phyloP scores from a whole-genome alignment of 768 basidiomycete genomes.

The Serpula lacrymans region DNA sequence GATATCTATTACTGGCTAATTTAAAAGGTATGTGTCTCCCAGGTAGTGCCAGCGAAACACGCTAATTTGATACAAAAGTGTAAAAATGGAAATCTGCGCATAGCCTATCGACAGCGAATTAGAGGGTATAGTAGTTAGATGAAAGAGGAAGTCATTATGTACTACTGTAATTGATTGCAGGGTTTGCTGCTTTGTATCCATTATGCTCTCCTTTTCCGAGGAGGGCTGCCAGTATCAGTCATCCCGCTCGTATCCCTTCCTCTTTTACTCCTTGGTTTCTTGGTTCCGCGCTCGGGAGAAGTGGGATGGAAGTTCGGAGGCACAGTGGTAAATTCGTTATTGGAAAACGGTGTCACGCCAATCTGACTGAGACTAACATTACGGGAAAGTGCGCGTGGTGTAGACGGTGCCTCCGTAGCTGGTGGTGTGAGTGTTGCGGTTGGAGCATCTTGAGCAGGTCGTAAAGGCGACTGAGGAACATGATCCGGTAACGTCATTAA shows the following conservation, averaged over 20 bases:
- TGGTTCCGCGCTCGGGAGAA: too few relatives aligned
- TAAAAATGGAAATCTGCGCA: too few relatives aligned
- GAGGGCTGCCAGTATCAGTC: conserved; percentile 10
- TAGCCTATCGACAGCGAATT: too few relatives aligned
- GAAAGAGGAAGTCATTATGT: not conserved
- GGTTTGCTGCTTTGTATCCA: conserved; percentile 2
- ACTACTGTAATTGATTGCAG: not conserved
- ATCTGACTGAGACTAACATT: conserved; percentile 10
- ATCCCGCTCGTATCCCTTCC: conserved; percentile 14
- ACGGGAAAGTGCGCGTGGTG: conserved; percentile 27
- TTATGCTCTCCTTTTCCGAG: conserved; percentile 17
- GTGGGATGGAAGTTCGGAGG: conserved; percentile 29
- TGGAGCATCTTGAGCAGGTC: conserved; percentile 4
- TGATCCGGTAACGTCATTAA: conserved; percentile 18
- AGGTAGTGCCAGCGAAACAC: too few relatives aligned
- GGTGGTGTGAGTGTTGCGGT: conserved; percentile 30
- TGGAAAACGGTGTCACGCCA: conserved; percentile 16
- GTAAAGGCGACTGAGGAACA: conserved; percentile 4
- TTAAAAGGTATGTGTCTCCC: too few relatives aligned
- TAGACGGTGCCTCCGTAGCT: conserved; percentile 34
- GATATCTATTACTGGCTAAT: too few relatives aligned
- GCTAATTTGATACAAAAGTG: too few relatives aligned
- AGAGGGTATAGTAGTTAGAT: too few relatives aligned
- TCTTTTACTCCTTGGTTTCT: conserved; percentile 24
- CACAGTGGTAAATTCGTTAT: conserved; percentile 50